Evolutionary conservation across 257 asterid genomes (phyloP).

Genomic region (Solanum acaule): DNA sequence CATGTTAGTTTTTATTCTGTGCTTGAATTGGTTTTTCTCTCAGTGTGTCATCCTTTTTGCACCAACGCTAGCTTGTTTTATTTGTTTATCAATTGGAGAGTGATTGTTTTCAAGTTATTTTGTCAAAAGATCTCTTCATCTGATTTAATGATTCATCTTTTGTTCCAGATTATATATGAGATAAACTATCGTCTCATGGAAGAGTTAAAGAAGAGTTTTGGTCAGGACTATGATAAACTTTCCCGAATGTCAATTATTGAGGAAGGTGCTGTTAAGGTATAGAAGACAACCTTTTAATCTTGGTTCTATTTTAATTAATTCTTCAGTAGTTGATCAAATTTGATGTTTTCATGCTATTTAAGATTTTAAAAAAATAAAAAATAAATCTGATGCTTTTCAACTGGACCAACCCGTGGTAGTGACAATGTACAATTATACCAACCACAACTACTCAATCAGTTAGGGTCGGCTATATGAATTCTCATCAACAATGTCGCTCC

Average conservation of each 20-base stretch:
- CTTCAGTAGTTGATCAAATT: background rate
- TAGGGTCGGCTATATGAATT: background rate
- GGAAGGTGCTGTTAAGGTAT: conserved; percentile 46
- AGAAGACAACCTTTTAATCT: background rate
- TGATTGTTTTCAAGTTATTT: background rate
- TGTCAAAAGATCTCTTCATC: background rate
- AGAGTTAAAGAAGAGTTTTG: conserved; percentile 33
- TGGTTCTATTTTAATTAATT: background rate
- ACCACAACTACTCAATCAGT: background rate
- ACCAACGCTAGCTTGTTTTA: background rate
- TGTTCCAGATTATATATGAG: conserved; percentile 33
- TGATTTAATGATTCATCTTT: background rate
- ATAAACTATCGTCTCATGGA: conserved; percentile 33
- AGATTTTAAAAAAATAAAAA: background rate
- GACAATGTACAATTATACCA: background rate
- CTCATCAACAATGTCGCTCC: background rate
- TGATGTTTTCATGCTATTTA: background rate
- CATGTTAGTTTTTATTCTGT: background rate
- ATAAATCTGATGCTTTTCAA: background rate
- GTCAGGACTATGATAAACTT: conserved; percentile 32
- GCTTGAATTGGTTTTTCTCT: background rate
- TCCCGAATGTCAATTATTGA: conserved; percentile 38
- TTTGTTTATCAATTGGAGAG: background rate
- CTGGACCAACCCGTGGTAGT: background rate
- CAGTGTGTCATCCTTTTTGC: background rate